A percentile compares a stretch with the other conserved stretches of the same genome.
These are phyloP conservation scores for Tuber borchii DNA, from an alignment of 495 filamentous ascomycete genomes.

Conservation along the genomic window DNA sequence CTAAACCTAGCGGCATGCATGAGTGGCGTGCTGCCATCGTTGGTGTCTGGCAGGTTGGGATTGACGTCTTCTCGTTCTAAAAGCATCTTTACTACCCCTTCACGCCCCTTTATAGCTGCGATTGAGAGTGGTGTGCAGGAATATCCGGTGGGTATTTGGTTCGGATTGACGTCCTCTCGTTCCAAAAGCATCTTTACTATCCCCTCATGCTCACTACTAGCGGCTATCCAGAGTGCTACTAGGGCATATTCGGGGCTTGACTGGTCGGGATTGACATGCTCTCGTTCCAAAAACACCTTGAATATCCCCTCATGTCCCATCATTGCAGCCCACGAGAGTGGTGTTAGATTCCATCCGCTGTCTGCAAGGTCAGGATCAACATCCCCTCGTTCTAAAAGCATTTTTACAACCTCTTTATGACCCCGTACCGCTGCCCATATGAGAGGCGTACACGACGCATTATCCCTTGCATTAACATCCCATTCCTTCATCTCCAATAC, in stretches of 20 bases:
- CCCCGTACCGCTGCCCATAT: neutral
- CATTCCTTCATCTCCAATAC: neutral
- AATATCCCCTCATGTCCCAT: neutral
- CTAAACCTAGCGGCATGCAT: too few species aligned
- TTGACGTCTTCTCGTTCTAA: neutral
- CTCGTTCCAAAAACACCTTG: neutral
- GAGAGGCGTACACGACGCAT: neutral
- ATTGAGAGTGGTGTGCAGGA: neutral
- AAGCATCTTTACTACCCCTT: neutral
- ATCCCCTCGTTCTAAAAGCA: neutral
- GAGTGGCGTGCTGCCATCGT: neutral
- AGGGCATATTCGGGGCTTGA: neutral
- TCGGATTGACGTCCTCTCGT: neutral
- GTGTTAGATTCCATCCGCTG: too few species aligned
- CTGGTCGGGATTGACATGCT: neutral
- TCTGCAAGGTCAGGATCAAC: neutral
- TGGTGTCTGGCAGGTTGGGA: neutral
- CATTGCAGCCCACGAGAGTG: neutral
- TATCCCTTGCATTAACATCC: neutral
- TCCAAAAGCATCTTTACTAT: neutral
- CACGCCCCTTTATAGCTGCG: too few species aligned
- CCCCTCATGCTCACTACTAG: neutral
- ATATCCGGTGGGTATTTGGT: neutral
- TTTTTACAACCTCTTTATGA: neutral
- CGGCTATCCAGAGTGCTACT: neutral